Percentiles rank a stretch among this genome's conserved stretches.
Conservation (phyloP, 371 early-diverging fungal genomes). For the Lichtheimia ornata region DNA sequence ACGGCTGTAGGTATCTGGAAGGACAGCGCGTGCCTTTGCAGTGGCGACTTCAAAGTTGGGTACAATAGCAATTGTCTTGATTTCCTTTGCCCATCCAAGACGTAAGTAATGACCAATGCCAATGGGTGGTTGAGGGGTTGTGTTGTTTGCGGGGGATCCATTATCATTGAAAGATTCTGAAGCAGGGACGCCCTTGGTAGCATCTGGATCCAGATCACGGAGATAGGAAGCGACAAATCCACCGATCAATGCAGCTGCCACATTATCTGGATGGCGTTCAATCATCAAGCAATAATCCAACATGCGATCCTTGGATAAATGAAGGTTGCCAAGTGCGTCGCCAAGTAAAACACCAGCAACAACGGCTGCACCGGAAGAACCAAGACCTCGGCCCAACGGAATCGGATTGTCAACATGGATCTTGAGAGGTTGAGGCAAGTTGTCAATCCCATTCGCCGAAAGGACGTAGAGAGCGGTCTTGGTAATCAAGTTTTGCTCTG, state of each 20-base stretch:
- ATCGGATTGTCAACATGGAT: slow-evolving; percentile 86
- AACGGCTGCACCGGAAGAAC: slow-evolving; percentile 95
- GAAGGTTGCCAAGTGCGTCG: slow-evolving; percentile 70
- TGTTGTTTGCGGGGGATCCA: slow-evolving; percentile 19
- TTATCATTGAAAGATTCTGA: slow-evolving; percentile 59
- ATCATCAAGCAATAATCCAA: slow-evolving; percentile 87
- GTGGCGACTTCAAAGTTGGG: slow-evolving; percentile 94
- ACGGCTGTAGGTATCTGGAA: slow-evolving; percentile 77
- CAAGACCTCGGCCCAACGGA: slow-evolving; percentile 94
- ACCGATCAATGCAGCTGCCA: slow-evolving; percentile 90
- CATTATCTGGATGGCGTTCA: slow-evolving; percentile 97
- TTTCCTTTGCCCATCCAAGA: slow-evolving; percentile 66
- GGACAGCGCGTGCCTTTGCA: slow-evolving; percentile 84
- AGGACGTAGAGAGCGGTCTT: slow-evolving; percentile 87
- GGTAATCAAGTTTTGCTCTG: slow-evolving; percentile 87
- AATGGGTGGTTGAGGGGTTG: slow-evolving; percentile 55
- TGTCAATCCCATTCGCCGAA: slow-evolving; percentile 59
- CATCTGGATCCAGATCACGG: slow-evolving; percentile 57
- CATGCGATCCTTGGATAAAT: slow-evolving; percentile 69
- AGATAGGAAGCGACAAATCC: slow-evolving; percentile 90
- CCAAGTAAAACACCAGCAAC: slow-evolving; percentile 92
- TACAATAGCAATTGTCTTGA: slow-evolving; percentile 84
- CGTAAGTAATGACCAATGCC: slow-evolving; percentile 72
- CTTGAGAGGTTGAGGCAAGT: slow-evolving; percentile 59
- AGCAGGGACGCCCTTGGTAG: slow-evolving; percentile 54